These are phyloP conservation scores for Vigna nakashimae DNA, from an alignment of 306 rosid genomes.

Conservation along the genomic window DNA sequence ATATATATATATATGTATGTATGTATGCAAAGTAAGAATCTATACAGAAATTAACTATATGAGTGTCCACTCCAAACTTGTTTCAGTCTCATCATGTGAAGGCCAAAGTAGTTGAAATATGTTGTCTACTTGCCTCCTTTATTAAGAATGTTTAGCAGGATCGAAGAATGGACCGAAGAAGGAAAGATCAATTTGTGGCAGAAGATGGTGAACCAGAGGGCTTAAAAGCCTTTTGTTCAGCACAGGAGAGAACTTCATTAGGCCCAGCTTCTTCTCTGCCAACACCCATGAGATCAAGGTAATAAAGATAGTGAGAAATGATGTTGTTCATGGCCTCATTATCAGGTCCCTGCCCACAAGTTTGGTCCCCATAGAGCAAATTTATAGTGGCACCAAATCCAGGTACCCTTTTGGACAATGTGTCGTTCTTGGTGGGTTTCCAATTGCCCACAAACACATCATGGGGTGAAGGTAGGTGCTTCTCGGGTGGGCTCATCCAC, in stretches of 20 bases:
- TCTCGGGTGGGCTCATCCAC: conserved; percentile 90
- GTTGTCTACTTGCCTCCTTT: conserved; percentile 35
- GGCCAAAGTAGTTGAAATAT: conserved; percentile 32
- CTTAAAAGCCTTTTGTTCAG: conserved; percentile 73
- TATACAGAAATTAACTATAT: conserved; percentile 28
- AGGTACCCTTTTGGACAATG: conserved; percentile 75
- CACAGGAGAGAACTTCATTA: conserved; percentile 75
- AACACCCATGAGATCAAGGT: conserved; percentile 82
- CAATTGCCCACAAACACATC: conserved; percentile 82
- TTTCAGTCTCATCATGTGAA: conserved; percentile 22
- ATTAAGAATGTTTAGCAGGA: conserved; percentile 34
- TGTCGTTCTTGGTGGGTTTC: conserved; percentile 97
- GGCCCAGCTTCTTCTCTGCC: conserved; percentile 86
- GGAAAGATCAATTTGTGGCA: conserved; percentile 47
- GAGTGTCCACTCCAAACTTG: conserved; percentile 33
- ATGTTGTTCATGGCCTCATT: conserved; percentile 80
- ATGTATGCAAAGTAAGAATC: conserved; percentile 24
- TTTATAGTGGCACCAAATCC: conserved; percentile 94
- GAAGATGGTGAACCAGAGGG: conserved; percentile 60
- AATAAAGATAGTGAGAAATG: conserved; percentile 81
- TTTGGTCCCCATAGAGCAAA: conserved; percentile 70
- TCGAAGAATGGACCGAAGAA: conserved; percentile 39
- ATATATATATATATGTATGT: neutral
- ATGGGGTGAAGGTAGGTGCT: conserved; percentile 84
- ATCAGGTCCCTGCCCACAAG: conserved; percentile 73